Evolutionary conservation across 192 early-diverging fungal species (phyloP).

Genomic region (Linnemannia exigua): DNA sequence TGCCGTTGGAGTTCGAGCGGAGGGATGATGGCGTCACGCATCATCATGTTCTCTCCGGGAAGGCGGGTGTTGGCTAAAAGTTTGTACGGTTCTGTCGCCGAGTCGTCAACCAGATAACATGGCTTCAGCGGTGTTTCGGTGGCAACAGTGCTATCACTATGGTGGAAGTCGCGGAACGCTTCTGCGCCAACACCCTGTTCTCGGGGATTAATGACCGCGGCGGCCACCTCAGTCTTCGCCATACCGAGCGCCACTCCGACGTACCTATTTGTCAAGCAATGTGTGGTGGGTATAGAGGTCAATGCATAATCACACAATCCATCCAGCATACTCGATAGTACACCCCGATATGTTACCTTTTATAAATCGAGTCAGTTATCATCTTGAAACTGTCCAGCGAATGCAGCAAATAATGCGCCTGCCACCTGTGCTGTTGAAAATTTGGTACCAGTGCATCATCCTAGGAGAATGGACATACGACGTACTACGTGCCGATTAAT

Average conservation of each 20-base stretch:
- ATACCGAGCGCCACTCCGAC: too few species aligned
- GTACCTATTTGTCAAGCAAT: too few species aligned
- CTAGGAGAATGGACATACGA: not conserved
- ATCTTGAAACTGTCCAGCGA: too few species aligned
- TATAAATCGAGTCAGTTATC: too few species aligned
- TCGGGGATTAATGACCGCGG: not conserved
- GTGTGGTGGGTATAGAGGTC: too few species aligned
- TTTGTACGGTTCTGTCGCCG: not conserved
- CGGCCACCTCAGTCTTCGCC: not conserved
- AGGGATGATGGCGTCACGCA: constrained; percentile 8
- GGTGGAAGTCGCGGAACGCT: not conserved
- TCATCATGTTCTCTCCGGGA: not conserved
- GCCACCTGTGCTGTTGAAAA: not conserved
- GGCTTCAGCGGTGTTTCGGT: not conserved
- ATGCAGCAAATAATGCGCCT: not conserved
- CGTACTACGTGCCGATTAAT: not conserved
- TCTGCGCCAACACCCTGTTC: not conserved
- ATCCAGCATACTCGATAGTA: too few species aligned
- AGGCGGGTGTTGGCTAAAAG: not conserved
- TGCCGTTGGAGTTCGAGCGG: not conserved
- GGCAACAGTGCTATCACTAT: too few species aligned
- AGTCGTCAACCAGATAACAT: not conserved
- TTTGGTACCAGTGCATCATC: not conserved
- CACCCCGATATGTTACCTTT: too few species aligned
- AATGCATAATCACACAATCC: too few species aligned